Conservation (phyloP, 768 basidiomycete genomes). For the Artomyces pyxidatus region DNA sequence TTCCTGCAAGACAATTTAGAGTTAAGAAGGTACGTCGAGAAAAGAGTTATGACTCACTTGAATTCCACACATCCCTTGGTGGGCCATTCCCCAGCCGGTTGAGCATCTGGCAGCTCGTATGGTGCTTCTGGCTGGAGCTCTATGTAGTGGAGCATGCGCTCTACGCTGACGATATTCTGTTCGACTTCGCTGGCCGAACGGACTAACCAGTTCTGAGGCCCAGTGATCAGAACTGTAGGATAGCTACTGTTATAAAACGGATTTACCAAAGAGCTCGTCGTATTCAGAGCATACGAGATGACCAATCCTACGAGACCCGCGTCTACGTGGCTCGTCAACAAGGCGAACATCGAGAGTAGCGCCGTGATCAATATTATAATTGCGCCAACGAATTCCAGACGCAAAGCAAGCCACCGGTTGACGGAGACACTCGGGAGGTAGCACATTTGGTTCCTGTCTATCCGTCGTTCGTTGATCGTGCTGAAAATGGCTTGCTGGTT, state of each 20-base stretch:
- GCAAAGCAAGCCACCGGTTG: constrained; percentile 79
- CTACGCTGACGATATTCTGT: constrained; percentile 84
- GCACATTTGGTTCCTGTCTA: constrained; percentile 83
- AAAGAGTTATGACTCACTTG: no score
- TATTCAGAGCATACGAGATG: constrained; percentile 75
- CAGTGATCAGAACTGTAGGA: background rate
- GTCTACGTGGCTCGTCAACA: constrained; percentile 73
- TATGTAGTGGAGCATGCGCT: constrained; percentile 79
- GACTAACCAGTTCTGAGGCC: constrained; percentile 67
- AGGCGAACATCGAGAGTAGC: constrained; percentile 53
- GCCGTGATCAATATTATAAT: constrained; percentile 72
- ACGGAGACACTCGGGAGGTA: constrained; percentile 52
- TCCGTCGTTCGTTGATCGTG: constrained; percentile 57
- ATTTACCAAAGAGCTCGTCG: constrained; percentile 72
- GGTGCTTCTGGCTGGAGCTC: constrained; percentile 69
- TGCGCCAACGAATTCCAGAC: constrained; percentile 79
- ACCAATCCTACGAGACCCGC: constrained; percentile 85
- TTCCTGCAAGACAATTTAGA: constrained; percentile 31
- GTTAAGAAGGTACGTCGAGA: no score
- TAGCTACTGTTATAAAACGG: constrained; percentile 3
- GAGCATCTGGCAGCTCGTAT: constrained; percentile 51
- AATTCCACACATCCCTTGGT: constrained; percentile 66
- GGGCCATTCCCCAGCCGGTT: constrained; percentile 63
- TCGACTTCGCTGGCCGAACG: constrained; percentile 83
- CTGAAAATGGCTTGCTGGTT: constrained; percentile 61